Percentiles rank a stretch among this genome's conserved stretches.
These are phyloP conservation scores for Aurifilum marmelostoma DNA, from an alignment of 2,329 filamentous ascomycete genomes.

Conservation along the genomic window DNA sequence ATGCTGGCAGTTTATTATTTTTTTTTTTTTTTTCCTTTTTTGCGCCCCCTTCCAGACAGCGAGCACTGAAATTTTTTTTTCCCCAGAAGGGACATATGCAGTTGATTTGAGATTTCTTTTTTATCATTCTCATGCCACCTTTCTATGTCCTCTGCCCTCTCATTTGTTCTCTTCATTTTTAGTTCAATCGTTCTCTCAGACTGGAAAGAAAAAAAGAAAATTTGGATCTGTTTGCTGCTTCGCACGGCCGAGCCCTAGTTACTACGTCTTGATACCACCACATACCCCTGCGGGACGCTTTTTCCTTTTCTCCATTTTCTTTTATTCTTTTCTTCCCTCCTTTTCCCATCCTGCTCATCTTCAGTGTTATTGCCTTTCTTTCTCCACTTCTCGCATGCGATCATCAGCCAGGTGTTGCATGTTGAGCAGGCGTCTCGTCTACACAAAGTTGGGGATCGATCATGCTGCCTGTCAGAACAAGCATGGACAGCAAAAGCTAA, in stretches of 20 bases:
- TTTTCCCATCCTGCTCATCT: not conserved
- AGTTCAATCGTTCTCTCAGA: constrained; percentile 10
- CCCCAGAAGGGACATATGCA: not conserved
- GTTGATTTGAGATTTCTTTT: constrained; percentile 11
- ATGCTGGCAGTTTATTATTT: not conserved
- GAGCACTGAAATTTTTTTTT: not conserved
- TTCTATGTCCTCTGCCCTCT: constrained; percentile 16
- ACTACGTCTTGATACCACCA: constrained; percentile 28
- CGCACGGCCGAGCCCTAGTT: constrained; percentile 23
- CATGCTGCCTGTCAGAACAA: constrained; percentile 13
- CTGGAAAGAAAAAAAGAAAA: constrained; percentile 28
- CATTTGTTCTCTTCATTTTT: constrained; percentile 18
- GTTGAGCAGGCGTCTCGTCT: constrained; percentile 11
- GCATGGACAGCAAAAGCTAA: not conserved
- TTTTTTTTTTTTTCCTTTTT: not conserved
- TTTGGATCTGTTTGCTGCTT: constrained; percentile 23
- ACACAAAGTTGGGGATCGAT: not conserved
- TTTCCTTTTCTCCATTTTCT: not conserved
- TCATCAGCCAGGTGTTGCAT: not conserved
- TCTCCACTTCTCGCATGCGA: constrained; percentile 2
- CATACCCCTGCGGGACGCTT: constrained; percentile 17
- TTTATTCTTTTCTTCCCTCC: not conserved
- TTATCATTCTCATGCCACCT: not conserved
- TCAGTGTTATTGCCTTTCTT: not conserved
- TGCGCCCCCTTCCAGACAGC: not conserved